A percentile compares a stretch with the other conserved stretches of the same genome.
Evolutionary conservation across 2,329 filamentous ascomycete genomes (phyloP).

Genomic region (Hansfordia pulvinata): DNA sequence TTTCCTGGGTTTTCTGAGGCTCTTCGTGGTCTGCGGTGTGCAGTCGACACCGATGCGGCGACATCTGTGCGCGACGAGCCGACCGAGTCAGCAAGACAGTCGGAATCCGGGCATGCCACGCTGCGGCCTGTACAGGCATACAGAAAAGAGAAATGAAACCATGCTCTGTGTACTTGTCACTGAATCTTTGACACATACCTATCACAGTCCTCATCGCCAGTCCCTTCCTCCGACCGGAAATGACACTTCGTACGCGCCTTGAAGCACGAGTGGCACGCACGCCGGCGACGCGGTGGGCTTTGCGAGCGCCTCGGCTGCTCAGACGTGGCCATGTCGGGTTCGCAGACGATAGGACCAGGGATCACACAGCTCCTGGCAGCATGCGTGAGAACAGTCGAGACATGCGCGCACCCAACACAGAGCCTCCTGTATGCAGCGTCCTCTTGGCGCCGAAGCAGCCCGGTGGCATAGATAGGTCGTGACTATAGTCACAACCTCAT

Average conservation of each 20-base stretch:
- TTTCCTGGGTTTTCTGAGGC: constrained; percentile 14
- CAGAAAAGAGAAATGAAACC: background rate
- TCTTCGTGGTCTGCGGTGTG: constrained; percentile 13
- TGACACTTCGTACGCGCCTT: constrained; percentile 16
- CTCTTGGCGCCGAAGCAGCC: too few species aligned
- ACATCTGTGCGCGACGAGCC: too few species aligned
- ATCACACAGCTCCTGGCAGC: too few species aligned
- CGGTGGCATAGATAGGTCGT: too few species aligned
- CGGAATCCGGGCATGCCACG: background rate
- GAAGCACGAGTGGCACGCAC: constrained; percentile 15
- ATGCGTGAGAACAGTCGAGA: too few species aligned
- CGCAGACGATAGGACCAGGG: too few species aligned
- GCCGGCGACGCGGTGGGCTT: constrained; percentile 12
- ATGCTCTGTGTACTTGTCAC: too few species aligned
- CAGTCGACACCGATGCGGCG: constrained; percentile 11
- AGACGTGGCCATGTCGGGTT: too few species aligned
- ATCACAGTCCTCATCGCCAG: constrained; percentile 10
- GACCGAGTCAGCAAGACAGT: constrained; percentile 2
- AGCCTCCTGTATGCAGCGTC: too few species aligned
- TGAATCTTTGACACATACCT: constrained; percentile 11
- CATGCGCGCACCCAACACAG: too few species aligned
- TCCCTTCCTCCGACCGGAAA: constrained; percentile 12
- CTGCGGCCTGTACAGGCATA: background rate
- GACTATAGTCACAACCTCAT: too few species aligned
- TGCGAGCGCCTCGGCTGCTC: too few species aligned